Base-by-base conservation (phyloP, 2,329 filamentous ascomycete genomes). In the Claviceps quebecensis region DNA sequence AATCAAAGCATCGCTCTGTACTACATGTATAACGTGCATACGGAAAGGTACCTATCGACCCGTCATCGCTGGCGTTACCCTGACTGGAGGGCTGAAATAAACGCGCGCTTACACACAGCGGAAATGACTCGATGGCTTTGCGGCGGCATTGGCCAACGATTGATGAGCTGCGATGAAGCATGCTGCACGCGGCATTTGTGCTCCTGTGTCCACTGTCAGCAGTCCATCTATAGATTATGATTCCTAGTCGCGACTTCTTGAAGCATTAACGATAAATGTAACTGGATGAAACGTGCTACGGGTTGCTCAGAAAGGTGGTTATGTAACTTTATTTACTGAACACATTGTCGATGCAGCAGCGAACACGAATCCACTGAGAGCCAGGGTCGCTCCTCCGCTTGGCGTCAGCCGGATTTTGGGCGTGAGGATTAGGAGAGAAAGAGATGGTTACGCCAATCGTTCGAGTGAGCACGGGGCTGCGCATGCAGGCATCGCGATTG, bases 81-180 rank as follows among this genome's bases (percentile, higher is more conserved):
- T 34, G 29, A 9, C 26, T 9, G 29, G 9, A 34, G 11, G 29
- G 29, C 29, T 34, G 9, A 34, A 34, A 34, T 34, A 34, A 51
- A 49, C 54, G 54, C 54, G 54, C 54, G 54, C 54, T 53, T 56
- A 39, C 11, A 49, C 4, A 11, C 9, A 48, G 38, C 45, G 40
- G 34, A 16, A 45, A 34, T 22, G 17, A 36, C 17, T 40, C 17
- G 44, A 14, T 13, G 8, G 38, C 2, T 11, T 23, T 16, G 17
- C 29, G 39, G 17, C 29, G 39, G 17, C 36, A 44, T 44, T 44
- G 19, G 41, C 41, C 40, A 43, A 22, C 5, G 23, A 26, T 26
- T 26, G 23, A 26, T 26, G 23, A 26, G 23, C 23, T 26, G 23
- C 23, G 23, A 26, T 26, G 7, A 26, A 26, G 23, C 23, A 22